Evolutionary conservation across 768 basidiomycete species (phyloP).

Genomic region (Leccinum disarticulatum): DNA sequence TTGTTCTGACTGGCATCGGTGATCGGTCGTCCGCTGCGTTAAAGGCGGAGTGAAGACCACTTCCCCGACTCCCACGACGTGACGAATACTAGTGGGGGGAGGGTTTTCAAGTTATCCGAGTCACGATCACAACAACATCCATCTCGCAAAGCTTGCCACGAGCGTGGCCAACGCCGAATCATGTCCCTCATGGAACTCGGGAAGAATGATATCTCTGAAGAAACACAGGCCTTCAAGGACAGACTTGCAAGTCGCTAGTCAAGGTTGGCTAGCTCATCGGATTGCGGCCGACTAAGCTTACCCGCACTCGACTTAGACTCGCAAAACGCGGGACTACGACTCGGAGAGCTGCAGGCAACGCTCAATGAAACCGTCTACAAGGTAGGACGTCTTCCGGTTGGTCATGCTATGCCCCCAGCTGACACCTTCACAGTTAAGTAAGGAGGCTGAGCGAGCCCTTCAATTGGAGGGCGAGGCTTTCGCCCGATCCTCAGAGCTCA

Average conservation of each 20-base stretch:
- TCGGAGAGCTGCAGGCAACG: slow-evolving; percentile 33
- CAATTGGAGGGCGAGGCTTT: slow-evolving; percentile 52
- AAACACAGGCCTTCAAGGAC: slow-evolving; percentile 33
- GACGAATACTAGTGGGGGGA: too few species aligned
- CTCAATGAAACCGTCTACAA: slow-evolving; percentile 39
- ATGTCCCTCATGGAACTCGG: too few species aligned
- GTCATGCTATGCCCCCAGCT: slow-evolving; percentile 1
- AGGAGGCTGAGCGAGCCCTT: slow-evolving; percentile 56
- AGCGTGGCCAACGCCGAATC: too few species aligned
- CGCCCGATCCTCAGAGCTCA: slow-evolving; percentile 55
- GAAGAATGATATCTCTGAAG: too few species aligned
- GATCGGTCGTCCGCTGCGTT: too few species aligned
- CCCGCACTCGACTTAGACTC: slow-evolving; percentile 30
- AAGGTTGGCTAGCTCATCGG: slow-evolving; percentile 29
- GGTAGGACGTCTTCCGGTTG: slow-evolving; percentile 22
- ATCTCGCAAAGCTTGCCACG: too few species aligned
- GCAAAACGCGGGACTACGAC: slow-evolving; percentile 34
- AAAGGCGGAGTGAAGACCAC: too few species aligned
- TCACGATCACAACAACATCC: too few species aligned
- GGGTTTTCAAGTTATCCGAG: too few species aligned
- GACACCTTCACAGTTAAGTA: slow-evolving; percentile 44
- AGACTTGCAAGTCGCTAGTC: slow-evolving; percentile 28
- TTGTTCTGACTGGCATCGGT: too few species aligned
- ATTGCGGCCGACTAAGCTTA: slow-evolving; percentile 7
- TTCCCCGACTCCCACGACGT: too few species aligned